phyloP scores from a whole-genome alignment of 768 basidiomycete genomes.

The Boletales sp. region DNA sequence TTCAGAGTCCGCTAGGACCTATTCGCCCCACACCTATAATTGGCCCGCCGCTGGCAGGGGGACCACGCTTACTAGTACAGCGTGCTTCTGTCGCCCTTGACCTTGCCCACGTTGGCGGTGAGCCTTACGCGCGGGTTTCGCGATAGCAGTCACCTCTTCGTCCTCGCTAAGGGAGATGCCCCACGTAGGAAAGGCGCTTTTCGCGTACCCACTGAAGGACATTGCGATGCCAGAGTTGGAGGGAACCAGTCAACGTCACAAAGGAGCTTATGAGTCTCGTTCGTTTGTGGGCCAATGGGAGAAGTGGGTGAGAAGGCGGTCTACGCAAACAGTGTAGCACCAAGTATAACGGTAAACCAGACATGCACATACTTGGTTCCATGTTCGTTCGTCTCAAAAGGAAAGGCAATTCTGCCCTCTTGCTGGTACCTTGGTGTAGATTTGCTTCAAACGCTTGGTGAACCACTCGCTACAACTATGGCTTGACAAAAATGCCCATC shows the following conservation, averaged over 20 bases:
- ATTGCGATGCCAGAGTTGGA: slow-evolving; percentile 70
- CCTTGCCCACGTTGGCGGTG: slow-evolving; percentile 78
- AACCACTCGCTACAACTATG: slow-evolving; percentile 45
- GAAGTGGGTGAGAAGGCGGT: slow-evolving; percentile 48
- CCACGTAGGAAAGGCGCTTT: slow-evolving; percentile 73
- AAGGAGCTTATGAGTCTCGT: slow-evolving; percentile 43
- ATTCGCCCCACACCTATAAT: too few relatives aligned
- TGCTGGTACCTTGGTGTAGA: slow-evolving; percentile 43
- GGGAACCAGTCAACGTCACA: slow-evolving; percentile 70
- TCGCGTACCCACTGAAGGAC: slow-evolving; percentile 73
- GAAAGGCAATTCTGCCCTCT: slow-evolving; percentile 51
- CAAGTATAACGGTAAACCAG: not conserved
- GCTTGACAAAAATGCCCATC: not conserved
- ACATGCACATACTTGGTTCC: slow-evolving; percentile 57
- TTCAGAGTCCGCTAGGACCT: too few relatives aligned
- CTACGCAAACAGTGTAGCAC: slow-evolving; percentile 26
- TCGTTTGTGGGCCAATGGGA: slow-evolving; percentile 32
- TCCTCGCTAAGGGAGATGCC: slow-evolving; percentile 49
- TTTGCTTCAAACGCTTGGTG: slow-evolving; percentile 51
- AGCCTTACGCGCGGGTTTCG: slow-evolving; percentile 41
- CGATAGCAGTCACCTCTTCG: slow-evolving; percentile 55
- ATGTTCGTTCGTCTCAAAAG: slow-evolving; percentile 61
- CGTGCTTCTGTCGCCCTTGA: slow-evolving; percentile 82
- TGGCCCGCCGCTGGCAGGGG: too few relatives aligned
- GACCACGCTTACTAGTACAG: slow-evolving; percentile 87